Conservation (phyloP, 1,284 basidiomycete species). For the Taiwanofungus camphoratus region DNA sequence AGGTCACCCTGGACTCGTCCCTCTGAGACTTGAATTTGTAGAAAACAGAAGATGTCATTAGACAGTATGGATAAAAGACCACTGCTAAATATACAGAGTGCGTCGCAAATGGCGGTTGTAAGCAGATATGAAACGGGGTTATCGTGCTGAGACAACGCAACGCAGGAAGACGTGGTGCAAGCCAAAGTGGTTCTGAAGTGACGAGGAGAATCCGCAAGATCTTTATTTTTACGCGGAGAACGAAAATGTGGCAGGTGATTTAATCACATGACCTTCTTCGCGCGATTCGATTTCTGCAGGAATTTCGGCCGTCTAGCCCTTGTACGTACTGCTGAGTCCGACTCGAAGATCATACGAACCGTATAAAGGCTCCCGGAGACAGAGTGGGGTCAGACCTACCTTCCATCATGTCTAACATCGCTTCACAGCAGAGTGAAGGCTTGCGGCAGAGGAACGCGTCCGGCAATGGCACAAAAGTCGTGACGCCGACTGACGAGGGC, state of each 20-base stretch:
- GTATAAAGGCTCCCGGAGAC: too few relatives aligned
- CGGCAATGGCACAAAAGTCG: conserved; percentile 14
- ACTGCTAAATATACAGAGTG: conserved; percentile 13
- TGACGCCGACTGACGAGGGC: conserved; percentile 53
- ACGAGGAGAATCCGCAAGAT: too few relatives aligned
- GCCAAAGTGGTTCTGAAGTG: background rate
- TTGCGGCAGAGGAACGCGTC: conserved; percentile 21
- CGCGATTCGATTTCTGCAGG: too few relatives aligned
- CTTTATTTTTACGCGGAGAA: too few relatives aligned
- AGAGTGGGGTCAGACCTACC: too few relatives aligned
- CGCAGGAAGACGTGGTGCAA: background rate
- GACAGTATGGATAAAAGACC: conserved; percentile 25
- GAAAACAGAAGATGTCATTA: conserved; percentile 92
- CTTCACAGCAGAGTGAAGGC: conserved; percentile 15
- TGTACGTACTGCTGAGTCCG: too few relatives aligned
- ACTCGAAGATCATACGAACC: too few relatives aligned
- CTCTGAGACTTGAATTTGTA: conserved; percentile 97
- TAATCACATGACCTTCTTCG: too few relatives aligned
- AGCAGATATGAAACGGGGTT: background rate
- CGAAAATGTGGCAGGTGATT: background rate
- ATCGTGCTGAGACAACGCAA: background rate
- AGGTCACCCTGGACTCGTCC: conserved; percentile 92
- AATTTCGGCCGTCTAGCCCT: too few relatives aligned
- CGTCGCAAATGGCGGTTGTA: background rate
- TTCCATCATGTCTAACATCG: conserved; percentile 20